phyloP scores from a whole-genome alignment of 2,329 filamentous ascomycete genomes.

The Hymenoscyphus linearis region DNA sequence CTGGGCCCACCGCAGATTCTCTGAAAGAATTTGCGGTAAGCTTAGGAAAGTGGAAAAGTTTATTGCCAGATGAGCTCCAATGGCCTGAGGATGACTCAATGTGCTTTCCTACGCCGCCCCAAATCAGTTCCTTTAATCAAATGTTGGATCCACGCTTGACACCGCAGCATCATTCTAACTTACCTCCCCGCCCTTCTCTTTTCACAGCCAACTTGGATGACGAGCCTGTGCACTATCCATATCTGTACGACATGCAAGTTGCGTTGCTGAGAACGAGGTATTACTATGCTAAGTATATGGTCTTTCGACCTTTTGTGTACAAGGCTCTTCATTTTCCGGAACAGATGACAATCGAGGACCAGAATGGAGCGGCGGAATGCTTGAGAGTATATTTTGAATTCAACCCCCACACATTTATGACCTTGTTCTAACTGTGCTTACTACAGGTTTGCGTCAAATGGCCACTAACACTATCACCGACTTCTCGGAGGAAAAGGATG shows the following conservation, averaged over 20 bases:
- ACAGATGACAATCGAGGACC: conserved; percentile 48
- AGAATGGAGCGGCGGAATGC: conserved; percentile 49
- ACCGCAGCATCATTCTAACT: conserved; percentile 19
- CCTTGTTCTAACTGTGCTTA: not conserved
- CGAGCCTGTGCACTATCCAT: conserved; percentile 42
- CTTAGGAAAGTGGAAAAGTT: conserved; percentile 52
- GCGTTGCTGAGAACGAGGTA: conserved; percentile 53
- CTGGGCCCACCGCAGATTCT: conserved; percentile 32
- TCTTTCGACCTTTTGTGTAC: conserved; percentile 54
- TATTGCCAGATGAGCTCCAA: conserved; percentile 49
- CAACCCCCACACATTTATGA: not conserved
- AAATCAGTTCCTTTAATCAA: conserved; percentile 24
- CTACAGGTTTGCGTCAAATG: conserved; percentile 48
- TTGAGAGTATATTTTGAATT: conserved; percentile 34
- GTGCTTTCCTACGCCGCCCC: conserved; percentile 35
- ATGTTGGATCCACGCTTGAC: conserved; percentile 20
- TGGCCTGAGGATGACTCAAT: conserved; percentile 51
- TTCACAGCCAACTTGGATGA: conserved; percentile 44
- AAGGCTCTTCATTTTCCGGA: conserved; percentile 55
- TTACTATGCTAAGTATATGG: conserved; percentile 53
- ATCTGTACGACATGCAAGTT: conserved; percentile 50
- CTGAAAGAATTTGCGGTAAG: conserved; percentile 48
- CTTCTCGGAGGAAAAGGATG: conserved; percentile 51
- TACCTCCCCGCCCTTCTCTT: conserved; percentile 28
- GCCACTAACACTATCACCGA: conserved; percentile 54